These are phyloP conservation scores for Venturiaceae sp. DNA, from an alignment of 2,329 filamentous ascomycete genomes.

Conservation along the genomic window DNA sequence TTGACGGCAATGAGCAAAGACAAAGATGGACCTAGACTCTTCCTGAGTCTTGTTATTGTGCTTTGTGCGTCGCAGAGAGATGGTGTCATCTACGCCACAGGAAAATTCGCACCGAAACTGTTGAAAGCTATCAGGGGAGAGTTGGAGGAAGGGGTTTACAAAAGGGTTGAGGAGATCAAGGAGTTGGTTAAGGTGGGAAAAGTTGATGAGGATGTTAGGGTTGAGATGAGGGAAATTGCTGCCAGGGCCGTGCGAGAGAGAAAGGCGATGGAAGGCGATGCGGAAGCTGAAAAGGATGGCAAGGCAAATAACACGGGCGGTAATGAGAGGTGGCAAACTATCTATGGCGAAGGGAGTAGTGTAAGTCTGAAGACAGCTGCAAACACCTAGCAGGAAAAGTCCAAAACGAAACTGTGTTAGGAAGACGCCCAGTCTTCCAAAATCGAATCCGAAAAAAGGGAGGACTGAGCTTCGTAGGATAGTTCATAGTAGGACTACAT, in stretches of 20 bases:
- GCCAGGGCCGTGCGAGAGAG: not conserved
- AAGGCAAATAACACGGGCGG: too few relatives aligned
- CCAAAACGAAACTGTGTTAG: not conserved
- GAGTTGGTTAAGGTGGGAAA: constrained; percentile 23
- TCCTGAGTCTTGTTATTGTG: constrained; percentile 24
- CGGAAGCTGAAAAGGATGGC: not conserved
- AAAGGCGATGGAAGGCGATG: not conserved
- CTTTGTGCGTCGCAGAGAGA: constrained; percentile 19
- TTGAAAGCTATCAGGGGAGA: constrained; percentile 24
- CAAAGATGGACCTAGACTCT: constrained; percentile 25
- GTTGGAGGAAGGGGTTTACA: constrained; percentile 16
- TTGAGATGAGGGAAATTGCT: constrained; percentile 20
- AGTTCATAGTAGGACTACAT: too few relatives aligned
- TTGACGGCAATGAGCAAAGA: constrained; percentile 23
- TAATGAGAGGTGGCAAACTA: not conserved
- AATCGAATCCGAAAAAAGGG: too few relatives aligned
- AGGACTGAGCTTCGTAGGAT: too few relatives aligned
- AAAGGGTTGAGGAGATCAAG: constrained; percentile 25
- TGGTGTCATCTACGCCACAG: constrained; percentile 29
- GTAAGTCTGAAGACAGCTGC: not conserved
- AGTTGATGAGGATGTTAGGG: constrained; percentile 21
- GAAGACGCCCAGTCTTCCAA: too few relatives aligned
- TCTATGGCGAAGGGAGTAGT: not conserved
- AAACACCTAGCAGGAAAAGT: not conserved
- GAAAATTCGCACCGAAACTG: constrained; percentile 29